Evolutionary conservation across 2,329 filamentous ascomycete species (phyloP).

Genomic region (Diplodia seriata): DNA sequence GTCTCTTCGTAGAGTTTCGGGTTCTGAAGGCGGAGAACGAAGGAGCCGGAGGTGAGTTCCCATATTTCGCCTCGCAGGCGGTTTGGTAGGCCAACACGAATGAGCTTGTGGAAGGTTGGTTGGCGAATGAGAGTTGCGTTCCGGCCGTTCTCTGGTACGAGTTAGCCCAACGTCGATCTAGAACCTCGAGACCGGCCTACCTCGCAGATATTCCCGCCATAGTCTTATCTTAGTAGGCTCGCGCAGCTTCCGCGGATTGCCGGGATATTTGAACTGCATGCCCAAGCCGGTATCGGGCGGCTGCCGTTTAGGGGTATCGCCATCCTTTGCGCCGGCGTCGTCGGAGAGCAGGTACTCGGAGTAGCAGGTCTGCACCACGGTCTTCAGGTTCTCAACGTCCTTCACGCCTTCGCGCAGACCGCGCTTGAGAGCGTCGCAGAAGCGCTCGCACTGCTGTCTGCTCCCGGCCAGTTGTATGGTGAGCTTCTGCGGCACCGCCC

Average conservation of each 20-base stretch:
- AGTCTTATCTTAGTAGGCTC: conserved; percentile 97
- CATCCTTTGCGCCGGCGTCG: conserved; percentile 42
- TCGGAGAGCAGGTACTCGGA: conserved; percentile 68
- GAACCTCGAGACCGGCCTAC: conserved; percentile 43
- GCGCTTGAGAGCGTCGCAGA: conserved; percentile 94
- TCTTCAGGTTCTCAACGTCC: conserved; percentile 83
- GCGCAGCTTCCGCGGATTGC: conserved; percentile 89
- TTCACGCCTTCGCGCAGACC: conserved; percentile 86
- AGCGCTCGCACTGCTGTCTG: conserved; percentile 87
- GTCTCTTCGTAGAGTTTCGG: conserved; percentile 86
- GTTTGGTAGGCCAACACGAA: conserved; percentile 93
- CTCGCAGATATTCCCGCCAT: conserved; percentile 92
- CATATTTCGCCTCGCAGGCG: conserved; percentile 91
- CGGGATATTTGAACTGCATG: conserved; percentile 91
- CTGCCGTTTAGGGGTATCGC: conserved; percentile 49
- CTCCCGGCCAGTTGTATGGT: conserved; percentile 91
- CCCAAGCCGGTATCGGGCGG: conserved; percentile 93
- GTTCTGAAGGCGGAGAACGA: conserved; percentile 85
- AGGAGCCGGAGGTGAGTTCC: conserved; percentile 91
- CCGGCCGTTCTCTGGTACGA: conserved; percentile 77
- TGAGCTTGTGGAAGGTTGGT: conserved; percentile 96
- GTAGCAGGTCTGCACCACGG: conserved; percentile 84
- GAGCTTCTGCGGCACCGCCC: conserved; percentile 79
- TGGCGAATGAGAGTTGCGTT: conserved; percentile 92
- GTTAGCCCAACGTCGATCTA: not conserved